These are phyloP conservation scores for Termitomyces sp. DNA, from an alignment of 768 basidiomycete genomes.

Conservation along the genomic window DNA sequence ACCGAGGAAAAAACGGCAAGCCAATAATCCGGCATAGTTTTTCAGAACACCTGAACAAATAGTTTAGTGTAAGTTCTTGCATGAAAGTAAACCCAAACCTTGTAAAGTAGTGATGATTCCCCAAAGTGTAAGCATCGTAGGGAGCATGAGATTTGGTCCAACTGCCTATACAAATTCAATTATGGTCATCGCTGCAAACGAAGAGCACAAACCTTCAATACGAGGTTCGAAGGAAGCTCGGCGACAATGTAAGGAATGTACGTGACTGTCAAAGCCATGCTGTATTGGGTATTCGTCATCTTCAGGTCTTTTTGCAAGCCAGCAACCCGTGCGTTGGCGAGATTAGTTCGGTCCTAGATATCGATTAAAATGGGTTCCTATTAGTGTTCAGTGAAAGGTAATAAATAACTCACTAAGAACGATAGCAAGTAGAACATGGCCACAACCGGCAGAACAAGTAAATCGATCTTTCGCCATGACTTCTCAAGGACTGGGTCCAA, in stretches of 20 bases:
- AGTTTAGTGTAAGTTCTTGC: not conserved
- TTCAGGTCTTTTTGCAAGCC: conserved; percentile 53
- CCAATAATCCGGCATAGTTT: conserved; percentile 40
- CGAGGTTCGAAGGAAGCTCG: conserved; percentile 59
- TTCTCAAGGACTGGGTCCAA: conserved; percentile 32
- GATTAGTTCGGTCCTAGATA: conserved; percentile 47
- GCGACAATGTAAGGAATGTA: conserved; percentile 54
- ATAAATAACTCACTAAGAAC: conserved; percentile 32
- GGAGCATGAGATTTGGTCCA: conserved; percentile 15
- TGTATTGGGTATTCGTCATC: conserved; percentile 47
- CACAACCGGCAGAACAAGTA: conserved; percentile 32
- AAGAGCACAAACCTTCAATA: conserved; percentile 42
- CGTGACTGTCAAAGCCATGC: conserved; percentile 45
- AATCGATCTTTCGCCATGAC: conserved; percentile 34
- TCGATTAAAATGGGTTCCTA: not conserved
- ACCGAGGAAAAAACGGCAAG: conserved; percentile 49
- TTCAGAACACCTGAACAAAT: conserved; percentile 38
- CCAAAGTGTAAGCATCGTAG: conserved; percentile 10
- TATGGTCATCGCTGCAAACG: not conserved
- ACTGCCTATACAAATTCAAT: conserved; percentile 5
- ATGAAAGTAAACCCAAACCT: not conserved
- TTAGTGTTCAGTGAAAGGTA: too few relatives aligned
- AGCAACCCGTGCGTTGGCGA: conserved; percentile 60
- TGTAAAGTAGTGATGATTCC: conserved; percentile 10
- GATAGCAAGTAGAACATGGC: conserved; percentile 35